phyloP scores from a whole-genome alignment of 768 basidiomycete species.

The Hysterangium stoloniferum region DNA sequence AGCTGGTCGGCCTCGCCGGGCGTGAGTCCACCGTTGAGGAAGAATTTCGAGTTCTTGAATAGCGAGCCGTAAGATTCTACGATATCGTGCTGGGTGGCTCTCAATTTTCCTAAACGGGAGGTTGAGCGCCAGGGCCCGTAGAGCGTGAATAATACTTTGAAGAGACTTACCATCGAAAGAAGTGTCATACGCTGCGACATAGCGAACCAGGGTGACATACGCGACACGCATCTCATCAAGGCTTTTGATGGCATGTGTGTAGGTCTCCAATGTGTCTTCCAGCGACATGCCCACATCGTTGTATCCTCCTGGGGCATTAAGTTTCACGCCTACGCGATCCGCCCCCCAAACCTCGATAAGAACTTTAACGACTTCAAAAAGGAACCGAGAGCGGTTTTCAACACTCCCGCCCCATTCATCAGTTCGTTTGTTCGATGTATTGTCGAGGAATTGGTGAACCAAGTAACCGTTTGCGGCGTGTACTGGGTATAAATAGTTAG shows the following conservation, averaged over 20 bases:
- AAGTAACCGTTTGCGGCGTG: constrained; percentile 28
- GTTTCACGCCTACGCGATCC: constrained; percentile 36
- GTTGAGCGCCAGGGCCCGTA: not conserved
- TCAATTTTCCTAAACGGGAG: constrained; percentile 22
- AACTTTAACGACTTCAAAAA: constrained; percentile 28
- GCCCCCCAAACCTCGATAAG: constrained; percentile 33
- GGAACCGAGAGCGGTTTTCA: constrained; percentile 36
- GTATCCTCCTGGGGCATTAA: constrained; percentile 38
- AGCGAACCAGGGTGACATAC: constrained; percentile 28
- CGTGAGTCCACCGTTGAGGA: constrained; percentile 31
- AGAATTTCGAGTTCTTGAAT: constrained; percentile 28
- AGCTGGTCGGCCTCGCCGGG: constrained; percentile 32
- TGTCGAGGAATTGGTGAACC: constrained; percentile 31
- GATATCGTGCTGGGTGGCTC: constrained; percentile 33
- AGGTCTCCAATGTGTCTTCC: constrained; percentile 36
- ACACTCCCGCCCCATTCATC: constrained; percentile 39
- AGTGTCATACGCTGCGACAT: constrained; percentile 19
- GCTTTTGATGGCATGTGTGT: constrained; percentile 32
- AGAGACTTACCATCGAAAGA: constrained; percentile 25
- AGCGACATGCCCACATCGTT: constrained; percentile 43
- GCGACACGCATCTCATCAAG: constrained; percentile 31
- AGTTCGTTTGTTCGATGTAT: constrained; percentile 29
- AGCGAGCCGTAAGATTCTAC: constrained; percentile 29
- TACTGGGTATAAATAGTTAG: constrained; percentile 12
- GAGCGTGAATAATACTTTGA: not conserved